Percentiles rank a stretch among this genome's conserved stretches.
These are phyloP conservation scores for Crucibulum laeve DNA, from an alignment of 768 basidiomycete genomes.

Conservation along the genomic window DNA sequence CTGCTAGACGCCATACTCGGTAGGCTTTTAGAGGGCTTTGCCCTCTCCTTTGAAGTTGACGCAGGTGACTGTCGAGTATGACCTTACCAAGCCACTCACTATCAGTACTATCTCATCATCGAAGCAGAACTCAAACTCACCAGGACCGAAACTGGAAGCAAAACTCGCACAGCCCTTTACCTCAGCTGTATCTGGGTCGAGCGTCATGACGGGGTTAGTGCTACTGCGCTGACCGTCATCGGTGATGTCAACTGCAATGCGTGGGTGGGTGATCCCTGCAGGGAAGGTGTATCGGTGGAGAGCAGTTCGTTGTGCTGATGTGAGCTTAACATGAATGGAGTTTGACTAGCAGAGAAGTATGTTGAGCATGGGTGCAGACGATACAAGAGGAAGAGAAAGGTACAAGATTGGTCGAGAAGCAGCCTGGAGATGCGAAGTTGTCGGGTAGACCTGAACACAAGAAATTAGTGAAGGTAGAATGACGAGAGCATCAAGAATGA, in stretches of 20 bases:
- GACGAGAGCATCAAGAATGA: not conserved
- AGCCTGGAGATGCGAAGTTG: constrained; percentile 61
- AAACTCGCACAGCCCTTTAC: constrained; percentile 47
- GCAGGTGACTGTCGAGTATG: constrained; percentile 55
- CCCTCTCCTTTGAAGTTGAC: constrained; percentile 57
- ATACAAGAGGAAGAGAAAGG: constrained; percentile 6
- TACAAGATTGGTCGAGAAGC: constrained; percentile 60
- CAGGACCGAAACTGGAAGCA: constrained; percentile 55
- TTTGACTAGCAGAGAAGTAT: constrained; percentile 37
- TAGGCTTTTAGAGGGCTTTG: constrained; percentile 37
- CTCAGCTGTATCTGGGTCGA: constrained; percentile 45
- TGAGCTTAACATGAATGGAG: constrained; percentile 53
- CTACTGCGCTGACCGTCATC: constrained; percentile 56
- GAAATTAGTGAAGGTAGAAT: not conserved
- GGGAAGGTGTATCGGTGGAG: constrained; percentile 59
- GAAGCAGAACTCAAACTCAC: constrained; percentile 16
- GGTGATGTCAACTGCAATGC: constrained; percentile 56
- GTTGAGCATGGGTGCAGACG: not conserved
- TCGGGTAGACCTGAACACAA: constrained; percentile 50
- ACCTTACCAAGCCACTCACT: constrained; percentile 21
- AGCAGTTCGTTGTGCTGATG: constrained; percentile 54
- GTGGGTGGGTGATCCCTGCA: constrained; percentile 38
- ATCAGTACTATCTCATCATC: not conserved
- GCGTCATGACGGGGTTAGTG: constrained; percentile 39
- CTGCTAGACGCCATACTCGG: constrained; percentile 53